Evolutionary conservation across 805 yeast genomes (phyloP).

Genomic region (Maudiozyma saulgeensis): DNA sequence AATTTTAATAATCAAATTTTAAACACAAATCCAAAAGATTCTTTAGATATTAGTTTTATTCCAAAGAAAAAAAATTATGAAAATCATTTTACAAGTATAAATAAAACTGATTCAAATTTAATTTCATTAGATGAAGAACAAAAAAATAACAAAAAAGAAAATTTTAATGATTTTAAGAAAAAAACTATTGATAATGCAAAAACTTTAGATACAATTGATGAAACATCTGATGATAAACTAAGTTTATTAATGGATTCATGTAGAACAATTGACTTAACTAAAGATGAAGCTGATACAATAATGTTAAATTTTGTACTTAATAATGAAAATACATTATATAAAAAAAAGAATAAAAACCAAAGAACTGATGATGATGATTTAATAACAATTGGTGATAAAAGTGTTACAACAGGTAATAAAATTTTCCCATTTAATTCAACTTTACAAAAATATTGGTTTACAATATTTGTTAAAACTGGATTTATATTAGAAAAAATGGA

Average conservation of each 20-base stretch:
- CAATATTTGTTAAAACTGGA: constrained; percentile 4
- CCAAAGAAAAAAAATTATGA: neutral
- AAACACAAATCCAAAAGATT: neutral
- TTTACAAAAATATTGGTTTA: constrained; percentile 7
- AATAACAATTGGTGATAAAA: neutral
- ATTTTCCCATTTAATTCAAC: constrained; percentile 2
- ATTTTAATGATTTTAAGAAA: constrained; percentile 7
- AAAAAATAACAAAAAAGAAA: neutral
- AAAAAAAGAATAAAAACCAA: neutral
- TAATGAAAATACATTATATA: neutral
- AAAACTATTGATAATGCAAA: neutral
- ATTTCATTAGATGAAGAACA: neutral
- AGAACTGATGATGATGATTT: neutral
- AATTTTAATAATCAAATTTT: constrained; percentile 1
- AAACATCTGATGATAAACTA: constrained; percentile 3
- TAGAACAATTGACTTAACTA: constrained; percentile 5
- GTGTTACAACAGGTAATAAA: neutral
- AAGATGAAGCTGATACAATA: constrained; percentile 11
- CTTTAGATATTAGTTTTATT: neutral
- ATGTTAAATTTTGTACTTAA: constrained; percentile 6
- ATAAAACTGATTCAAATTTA: neutral
- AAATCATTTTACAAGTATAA: neutral
- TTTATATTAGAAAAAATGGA: constrained; percentile 12
- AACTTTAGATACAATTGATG: constrained; percentile 5
- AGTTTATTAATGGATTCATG: constrained; percentile 2